Conservation (phyloP, 306 rosid species). For the Acmispon strigosus region DNA sequence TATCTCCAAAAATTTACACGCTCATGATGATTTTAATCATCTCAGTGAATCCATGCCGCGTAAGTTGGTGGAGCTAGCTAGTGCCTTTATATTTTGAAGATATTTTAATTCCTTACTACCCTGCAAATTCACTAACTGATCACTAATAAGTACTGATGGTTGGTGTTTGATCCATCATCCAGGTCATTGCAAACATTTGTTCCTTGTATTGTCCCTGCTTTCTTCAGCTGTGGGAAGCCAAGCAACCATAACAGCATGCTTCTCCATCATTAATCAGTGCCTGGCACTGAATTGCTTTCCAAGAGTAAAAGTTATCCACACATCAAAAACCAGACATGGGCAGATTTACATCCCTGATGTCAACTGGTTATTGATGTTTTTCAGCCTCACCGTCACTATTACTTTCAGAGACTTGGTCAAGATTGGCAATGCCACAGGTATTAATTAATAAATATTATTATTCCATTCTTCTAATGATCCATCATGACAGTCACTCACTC, state of each 20-base stretch:
- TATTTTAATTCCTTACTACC: no score
- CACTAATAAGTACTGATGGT: constrained; percentile 12
- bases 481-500: no score
- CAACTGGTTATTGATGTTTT: constrained; percentile 82
- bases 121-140: not conserved
- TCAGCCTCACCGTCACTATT: constrained; percentile 62
- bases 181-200: constrained; percentile 41
- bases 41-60: constrained; percentile 62
- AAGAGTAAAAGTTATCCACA: constrained; percentile 85
- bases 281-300: constrained; percentile 84
- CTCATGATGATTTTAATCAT: constrained; percentile 36
- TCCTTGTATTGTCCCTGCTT: constrained; percentile 45
- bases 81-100: no score
- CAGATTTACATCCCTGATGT: constrained; percentile 90
- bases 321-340: constrained; percentile 63
- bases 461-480: no score
- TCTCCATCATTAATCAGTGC: constrained; percentile 82
- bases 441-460: no score
- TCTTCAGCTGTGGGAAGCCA: constrained; percentile 90
- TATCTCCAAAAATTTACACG: constrained; percentile 47
- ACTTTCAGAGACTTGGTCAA: constrained; percentile 55
- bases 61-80: constrained; percentile 27
- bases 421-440: constrained; percentile 88
- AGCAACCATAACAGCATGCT: constrained; percentile 79
- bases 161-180: constrained; percentile 13